Percentiles rank a stretch among this genome's conserved stretches.
These are phyloP conservation scores for Uromyces viciae-fabae DNA, from an alignment of 1,284 basidiomycete species.

Conservation along the genomic window DNA sequence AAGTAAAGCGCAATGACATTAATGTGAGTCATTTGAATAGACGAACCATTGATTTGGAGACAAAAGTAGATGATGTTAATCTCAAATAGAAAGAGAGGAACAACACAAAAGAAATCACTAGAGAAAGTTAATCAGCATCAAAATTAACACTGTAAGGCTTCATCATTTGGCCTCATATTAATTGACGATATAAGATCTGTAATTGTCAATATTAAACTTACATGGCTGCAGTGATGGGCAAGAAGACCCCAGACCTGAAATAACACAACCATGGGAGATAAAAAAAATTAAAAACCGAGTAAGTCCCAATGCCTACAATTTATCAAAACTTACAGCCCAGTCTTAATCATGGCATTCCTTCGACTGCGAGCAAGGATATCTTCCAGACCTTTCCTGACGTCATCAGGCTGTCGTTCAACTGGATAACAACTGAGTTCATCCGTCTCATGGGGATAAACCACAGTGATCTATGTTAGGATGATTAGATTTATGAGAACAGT, in stretches of 20 bases:
- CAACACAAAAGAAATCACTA: conserved; percentile 33
- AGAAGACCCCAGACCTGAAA: conserved; percentile 12
- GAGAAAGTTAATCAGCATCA: background rate
- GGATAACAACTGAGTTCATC: conserved; percentile 13
- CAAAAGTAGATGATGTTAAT: conserved; percentile 41
- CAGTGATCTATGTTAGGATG: conserved; percentile 16
- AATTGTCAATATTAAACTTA: background rate
- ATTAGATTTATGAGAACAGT: no score
- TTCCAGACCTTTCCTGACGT: conserved; percentile 28
- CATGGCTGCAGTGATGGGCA: conserved; percentile 39
- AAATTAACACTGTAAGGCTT: background rate
- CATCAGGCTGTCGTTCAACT: conserved; percentile 3
- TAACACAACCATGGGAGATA: no score
- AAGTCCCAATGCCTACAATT: no score
- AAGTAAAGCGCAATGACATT: background rate
- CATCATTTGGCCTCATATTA: background rate
- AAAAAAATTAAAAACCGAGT: no score
- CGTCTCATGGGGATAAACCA: conserved; percentile 36
- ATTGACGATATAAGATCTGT: background rate
- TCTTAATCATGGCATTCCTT: conserved; percentile 20
- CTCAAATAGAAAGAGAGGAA: conserved; percentile 37
- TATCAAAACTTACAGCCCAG: conserved; percentile 2
- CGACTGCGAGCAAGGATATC: conserved; percentile 12
- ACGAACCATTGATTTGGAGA: conserved; percentile 40
- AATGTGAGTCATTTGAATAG: background rate